Evolutionary conservation across 2,329 filamentous ascomycete genomes (phyloP).

Genomic region (Talaromyces islandicus): DNA sequence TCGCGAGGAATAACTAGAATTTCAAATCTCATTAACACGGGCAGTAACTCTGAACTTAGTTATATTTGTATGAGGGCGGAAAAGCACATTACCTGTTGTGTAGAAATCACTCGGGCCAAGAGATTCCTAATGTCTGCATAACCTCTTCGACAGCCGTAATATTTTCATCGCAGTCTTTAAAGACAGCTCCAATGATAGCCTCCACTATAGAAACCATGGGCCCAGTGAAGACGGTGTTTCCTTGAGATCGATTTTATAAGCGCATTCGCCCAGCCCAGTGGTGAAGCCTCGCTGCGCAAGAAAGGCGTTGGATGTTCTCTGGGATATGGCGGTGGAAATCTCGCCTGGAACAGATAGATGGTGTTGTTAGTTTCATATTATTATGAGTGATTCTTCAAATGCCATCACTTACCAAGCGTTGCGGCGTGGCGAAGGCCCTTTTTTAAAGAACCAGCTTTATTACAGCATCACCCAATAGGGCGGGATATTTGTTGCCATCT

Average conservation of each 20-base stretch:
- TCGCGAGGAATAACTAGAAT: not conserved
- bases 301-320: not conserved
- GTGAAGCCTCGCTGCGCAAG: not conserved
- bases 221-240: not conserved
- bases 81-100: not conserved
- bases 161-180: not conserved
- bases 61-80: not conserved
- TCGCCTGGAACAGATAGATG: not conserved
- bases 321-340: not conserved
- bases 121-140: not conserved
- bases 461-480: not conserved
- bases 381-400: not conserved
- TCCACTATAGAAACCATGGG: not conserved
- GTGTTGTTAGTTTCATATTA: not conserved
- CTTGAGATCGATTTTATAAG: not conserved
- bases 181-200: not conserved
- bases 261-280: not conserved
- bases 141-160: not conserved
- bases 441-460: not conserved
- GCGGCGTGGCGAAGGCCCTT: not conserved
- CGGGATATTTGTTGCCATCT: not conserved
- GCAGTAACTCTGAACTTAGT: not conserved
- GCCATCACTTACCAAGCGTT: not conserved
- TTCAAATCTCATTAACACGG: not conserved
- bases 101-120: not conserved